phyloP scores from a whole-genome alignment of 2,329 filamentous ascomycete species.

The Xylariomycetidae sp. region DNA sequence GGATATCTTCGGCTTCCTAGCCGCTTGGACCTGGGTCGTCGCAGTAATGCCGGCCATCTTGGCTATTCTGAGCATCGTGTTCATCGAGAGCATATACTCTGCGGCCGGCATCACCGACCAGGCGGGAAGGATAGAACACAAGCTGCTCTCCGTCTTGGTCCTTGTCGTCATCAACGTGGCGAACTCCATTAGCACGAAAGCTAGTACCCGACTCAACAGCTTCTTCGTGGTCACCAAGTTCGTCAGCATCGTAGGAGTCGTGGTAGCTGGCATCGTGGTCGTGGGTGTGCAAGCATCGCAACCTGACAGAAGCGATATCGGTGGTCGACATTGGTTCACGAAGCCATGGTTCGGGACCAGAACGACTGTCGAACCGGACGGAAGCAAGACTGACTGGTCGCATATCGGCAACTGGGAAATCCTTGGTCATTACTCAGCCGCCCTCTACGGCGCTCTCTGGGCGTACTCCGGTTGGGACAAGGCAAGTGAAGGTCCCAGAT shows the following conservation, averaged over 20 bases:
- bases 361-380: constrained; percentile 45
- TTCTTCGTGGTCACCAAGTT: constrained; percentile 55
- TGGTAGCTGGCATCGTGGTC: constrained; percentile 45
- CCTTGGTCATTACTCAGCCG: constrained; percentile 55
- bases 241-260: constrained; percentile 41
- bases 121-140: constrained; percentile 39
- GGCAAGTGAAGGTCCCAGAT: constrained; percentile 29
- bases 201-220: constrained; percentile 50
- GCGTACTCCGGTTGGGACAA: constrained; percentile 66
- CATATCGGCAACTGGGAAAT: constrained; percentile 50
- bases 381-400: constrained; percentile 43
- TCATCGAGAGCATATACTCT: constrained; percentile 56
- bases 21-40: constrained; percentile 62
- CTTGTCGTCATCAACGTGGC: constrained; percentile 42
- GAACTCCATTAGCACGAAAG: constrained; percentile 53
- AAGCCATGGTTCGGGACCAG: constrained; percentile 53
- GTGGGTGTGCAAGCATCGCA: constrained; percentile 34
- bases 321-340: constrained; percentile 46
- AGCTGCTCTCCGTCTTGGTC: constrained; percentile 46
- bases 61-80: constrained; percentile 60
- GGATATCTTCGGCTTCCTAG: constrained; percentile 57
- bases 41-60: constrained; percentile 61
- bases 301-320: constrained; percentile 32
- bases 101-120: constrained; percentile 42
- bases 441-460: constrained; percentile 59